Evolutionary conservation across 306 rosid species (phyloP).

Genomic region (Hylodesmum podocarpum): DNA sequence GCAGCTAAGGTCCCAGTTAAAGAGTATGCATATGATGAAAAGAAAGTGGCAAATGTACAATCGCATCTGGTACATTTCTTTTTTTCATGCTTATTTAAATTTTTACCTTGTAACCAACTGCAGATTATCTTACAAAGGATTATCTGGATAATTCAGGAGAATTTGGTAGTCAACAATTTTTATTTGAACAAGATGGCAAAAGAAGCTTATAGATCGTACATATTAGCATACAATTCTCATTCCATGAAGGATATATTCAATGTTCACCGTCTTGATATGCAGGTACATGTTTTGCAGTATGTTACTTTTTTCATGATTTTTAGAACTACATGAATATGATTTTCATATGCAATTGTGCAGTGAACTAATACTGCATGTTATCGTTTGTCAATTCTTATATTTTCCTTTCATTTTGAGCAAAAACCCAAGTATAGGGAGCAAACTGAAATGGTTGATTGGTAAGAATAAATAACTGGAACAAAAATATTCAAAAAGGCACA

Average conservation of each 20-base stretch:
- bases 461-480: conserved; percentile 5
- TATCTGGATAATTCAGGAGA: conserved; percentile 60
- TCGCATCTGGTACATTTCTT: conserved; percentile 69
- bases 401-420: not conserved
- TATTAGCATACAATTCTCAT: conserved; percentile 85
- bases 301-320: not conserved
- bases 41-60: conserved; percentile 76
- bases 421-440: not conserved
- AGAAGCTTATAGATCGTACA: conserved; percentile 86
- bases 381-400: not conserved
- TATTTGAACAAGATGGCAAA: conserved; percentile 76
- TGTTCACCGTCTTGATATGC: conserved; percentile 82
- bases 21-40: conserved; percentile 70
- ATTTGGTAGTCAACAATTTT: conserved; percentile 60
- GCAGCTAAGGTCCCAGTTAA: conserved; percentile 89
- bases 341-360: not conserved
- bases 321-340: not conserved
- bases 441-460: not conserved
- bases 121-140: conserved; percentile 12
- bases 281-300: conserved; percentile 46
- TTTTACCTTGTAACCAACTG: not conserved
- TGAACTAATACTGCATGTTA: not conserved
- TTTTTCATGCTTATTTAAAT: conserved; percentile 1
- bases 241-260: conserved; percentile 93
- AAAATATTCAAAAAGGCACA: not conserved